Evolutionary conservation across 176 grass and related monocot species (phyloP), one percentile per base, ranked within the genome.

Genomic region (Bothriochloa decipiens): DNA sequence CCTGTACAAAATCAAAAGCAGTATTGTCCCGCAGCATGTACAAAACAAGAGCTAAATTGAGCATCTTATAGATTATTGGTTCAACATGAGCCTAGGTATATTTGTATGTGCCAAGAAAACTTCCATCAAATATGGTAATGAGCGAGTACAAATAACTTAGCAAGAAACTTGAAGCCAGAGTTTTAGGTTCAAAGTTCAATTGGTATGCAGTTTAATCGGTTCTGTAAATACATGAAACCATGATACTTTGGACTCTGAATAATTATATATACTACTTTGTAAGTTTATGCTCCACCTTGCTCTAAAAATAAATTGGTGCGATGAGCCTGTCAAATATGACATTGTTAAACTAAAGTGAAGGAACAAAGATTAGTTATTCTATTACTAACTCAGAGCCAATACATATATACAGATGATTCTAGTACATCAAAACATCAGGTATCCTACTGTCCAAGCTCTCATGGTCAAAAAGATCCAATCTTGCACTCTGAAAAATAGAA

Each of bases 51-150:
- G 71, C 35, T 69, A 47, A 23, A 76, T 17, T 32, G 64, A 69
- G 65, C 4, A 62, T 72, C 16, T 32, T 25, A 75, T 16, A 45
- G 29, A 36, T 35, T 65, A 64, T 10, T 83, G 72, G 5, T 77
- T 58, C 41, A 68, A n/a, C n/a, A 62, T 14, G 2, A 84, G 20
- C 33, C 6, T 29, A 7, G 17, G 27, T 68, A 53, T 78, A 7
- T 62, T 62, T 4, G 18, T 17, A 65, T 52, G 47, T 39, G n/a
- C 7, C 29, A 37, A 36, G 37, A 46, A 32, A 29, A 43, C 8
- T 65, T 72, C 8, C 25, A n/a, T 78, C 43, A 65, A 77, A 73
- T 33, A 88, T 53, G 17, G 49, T 68, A 50, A 47, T 29, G 63
- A 69, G 2, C 12, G 25, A 58, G n/a, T 83, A 77, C 49, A 58